Conservation (phyloP, 495 filamentous ascomycete genomes). For the Aspergillus haitiensis region DNA sequence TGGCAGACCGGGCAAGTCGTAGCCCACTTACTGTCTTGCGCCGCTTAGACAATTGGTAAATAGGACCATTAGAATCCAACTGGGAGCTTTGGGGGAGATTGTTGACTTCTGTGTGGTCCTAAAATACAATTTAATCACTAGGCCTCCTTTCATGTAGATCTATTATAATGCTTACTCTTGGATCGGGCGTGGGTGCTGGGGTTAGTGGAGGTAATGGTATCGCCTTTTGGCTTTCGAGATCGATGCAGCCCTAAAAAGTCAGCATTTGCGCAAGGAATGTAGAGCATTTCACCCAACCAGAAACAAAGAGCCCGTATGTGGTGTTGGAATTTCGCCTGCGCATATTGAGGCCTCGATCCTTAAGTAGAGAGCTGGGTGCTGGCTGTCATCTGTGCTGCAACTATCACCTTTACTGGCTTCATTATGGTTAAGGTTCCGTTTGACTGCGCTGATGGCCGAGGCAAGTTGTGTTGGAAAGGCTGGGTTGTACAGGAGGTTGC, state of each 20-base stretch:
- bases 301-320: background rate
- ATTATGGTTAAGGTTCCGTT: background rate
- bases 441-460: constrained; percentile 6
- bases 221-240: constrained; percentile 13
- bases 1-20: constrained; percentile 4
- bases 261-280: background rate
- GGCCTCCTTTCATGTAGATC: background rate
- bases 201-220: constrained; percentile 9
- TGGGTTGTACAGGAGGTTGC: constrained; percentile 15
- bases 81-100: background rate
- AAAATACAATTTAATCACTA: no score
- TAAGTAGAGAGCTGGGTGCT: constrained; percentile 1
- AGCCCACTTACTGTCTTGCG: constrained; percentile 25
- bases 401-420: background rate
- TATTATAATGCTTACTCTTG: constrained; percentile 1
- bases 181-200: constrained; percentile 7
- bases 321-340: background rate
- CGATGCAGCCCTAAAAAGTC: constrained; percentile 20
- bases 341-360: constrained; percentile 16
- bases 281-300: constrained; percentile 11
- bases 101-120: no score
- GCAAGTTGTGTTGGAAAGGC: constrained; percentile 15
- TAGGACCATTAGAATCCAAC: no score
- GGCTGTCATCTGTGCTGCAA: background rate
- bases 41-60: constrained; percentile 8